Percentiles rank a stretch among this genome's conserved stretches.
Conservation (phyloP, 345 rosid genomes). For the Pistacia vera region DNA sequence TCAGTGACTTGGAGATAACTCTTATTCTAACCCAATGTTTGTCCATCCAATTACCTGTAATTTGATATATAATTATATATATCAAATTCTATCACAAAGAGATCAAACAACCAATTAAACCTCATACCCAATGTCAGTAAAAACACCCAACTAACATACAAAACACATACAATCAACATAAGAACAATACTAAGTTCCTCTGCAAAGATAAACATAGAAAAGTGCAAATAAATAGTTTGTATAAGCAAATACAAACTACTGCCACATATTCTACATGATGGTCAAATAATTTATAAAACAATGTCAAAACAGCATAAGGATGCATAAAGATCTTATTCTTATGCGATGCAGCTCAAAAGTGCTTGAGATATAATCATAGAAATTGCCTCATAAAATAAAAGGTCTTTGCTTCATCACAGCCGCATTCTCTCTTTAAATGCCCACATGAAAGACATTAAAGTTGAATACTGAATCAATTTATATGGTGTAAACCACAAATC, state of each 20-base stretch:
- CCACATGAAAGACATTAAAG: too few species aligned
- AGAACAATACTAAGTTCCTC: too few species aligned
- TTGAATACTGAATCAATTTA: too few species aligned
- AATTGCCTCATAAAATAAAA: slow-evolving; percentile 32
- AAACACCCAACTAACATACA: not conserved
- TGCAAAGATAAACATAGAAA: not conserved
- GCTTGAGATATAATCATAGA: slow-evolving; percentile 28
- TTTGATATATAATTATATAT: too few species aligned
- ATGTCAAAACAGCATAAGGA: not conserved
- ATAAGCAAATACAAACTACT: not conserved
- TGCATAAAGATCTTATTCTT: slow-evolving; percentile 1
- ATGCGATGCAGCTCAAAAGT: slow-evolving; percentile 27
- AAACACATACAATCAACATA: too few species aligned
- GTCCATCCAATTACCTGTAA: not conserved
- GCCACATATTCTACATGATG: not conserved
- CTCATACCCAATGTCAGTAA: not conserved
- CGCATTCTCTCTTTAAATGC: slow-evolving; percentile 4
- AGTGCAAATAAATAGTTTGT: not conserved
- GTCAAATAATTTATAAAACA: not conserved
- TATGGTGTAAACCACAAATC: too few species aligned
- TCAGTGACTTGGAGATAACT: not conserved
- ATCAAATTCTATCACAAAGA: not conserved
- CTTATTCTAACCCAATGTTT: not conserved
- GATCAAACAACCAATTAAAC: not conserved
- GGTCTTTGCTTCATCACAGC: slow-evolving; percentile 31